Evolutionary conservation across 495 filamentous ascomycete species (phyloP), one percentile per base, ranked within the genome.

Genomic region (Extremus antarcticus): DNA sequence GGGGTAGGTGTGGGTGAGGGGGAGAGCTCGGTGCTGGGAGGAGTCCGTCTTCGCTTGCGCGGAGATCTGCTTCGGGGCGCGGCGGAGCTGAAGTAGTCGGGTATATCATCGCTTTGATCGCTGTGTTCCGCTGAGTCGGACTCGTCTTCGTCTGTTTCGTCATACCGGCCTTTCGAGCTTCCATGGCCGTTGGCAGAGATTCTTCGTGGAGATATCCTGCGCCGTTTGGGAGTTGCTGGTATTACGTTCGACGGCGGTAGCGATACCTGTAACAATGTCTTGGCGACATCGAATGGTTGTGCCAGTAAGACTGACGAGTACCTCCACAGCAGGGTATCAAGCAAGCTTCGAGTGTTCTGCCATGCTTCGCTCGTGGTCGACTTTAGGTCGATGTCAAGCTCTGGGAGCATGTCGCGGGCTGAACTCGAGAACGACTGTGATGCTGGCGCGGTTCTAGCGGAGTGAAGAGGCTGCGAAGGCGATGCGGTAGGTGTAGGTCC

Each of bases 261-360:
- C 65, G 84, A 82, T 40, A 88, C 82, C 71, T 98, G 92, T 63
- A 97, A 68, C 47, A 97, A 76, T 2, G 80, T 94, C 79, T 95
- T 97, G 62, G 91, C 88, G 54, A 95, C 89, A 70, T 96, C 90
- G 67, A 97, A 95, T 20, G 92, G 92, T 67, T 97, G 92, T n/a
- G 87, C 82, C 58, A 94, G 79, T 59, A 95, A 65, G 17, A 92
- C 79, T 56, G 81, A 82, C 25, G 79, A 81, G 68, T 98, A 98
- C 63, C 88, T 90, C 76, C 88, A 87, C 66, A 90, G 58, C 48
- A 90, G 81, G 62, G 88, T 81, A 65, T 95, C 87, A 25, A 94
- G 57, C 25, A 88, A 71, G 47, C 79, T 81, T 58, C 82, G 84
- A 21, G 88, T 70, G 51, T 83, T 81, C 19, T 51, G 35, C 59